A percentile compares a stretch with the other conserved stretches of the same genome.
These are phyloP conservation scores for Ogataea parapolymorpha DNA, from an alignment of 805 yeast species.

Conservation along the genomic window DNA sequence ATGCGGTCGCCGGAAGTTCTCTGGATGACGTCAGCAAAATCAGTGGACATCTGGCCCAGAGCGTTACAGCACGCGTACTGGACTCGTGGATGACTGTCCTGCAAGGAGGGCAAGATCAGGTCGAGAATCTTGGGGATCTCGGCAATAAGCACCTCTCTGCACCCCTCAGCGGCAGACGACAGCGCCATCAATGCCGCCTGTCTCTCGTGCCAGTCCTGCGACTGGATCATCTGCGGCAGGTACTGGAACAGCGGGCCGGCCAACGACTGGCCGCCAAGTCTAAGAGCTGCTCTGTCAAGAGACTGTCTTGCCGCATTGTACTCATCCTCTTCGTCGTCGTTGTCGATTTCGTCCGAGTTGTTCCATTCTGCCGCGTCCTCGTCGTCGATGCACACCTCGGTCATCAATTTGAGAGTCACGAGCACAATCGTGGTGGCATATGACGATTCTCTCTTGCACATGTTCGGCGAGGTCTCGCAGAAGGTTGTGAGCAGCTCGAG, in stretches of 20 bases:
- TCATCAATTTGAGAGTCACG: slow-evolving; percentile 76
- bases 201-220: slow-evolving; percentile 86
- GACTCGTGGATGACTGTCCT: slow-evolving; percentile 88
- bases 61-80: slow-evolving; percentile 98
- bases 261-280: slow-evolving; percentile 75
- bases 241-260: slow-evolving; percentile 85
- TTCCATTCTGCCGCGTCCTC: slow-evolving; percentile 77
- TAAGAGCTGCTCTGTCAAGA: slow-evolving; percentile 85
- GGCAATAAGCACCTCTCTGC: slow-evolving; percentile 78
- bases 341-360: slow-evolving; percentile 71
- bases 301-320: slow-evolving; percentile 92
- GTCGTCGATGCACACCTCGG: slow-evolving; percentile 88
- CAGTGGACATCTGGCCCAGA: slow-evolving; percentile 94
- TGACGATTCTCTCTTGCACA: slow-evolving; percentile 79
- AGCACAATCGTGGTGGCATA: slow-evolving; percentile 73
- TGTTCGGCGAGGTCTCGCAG: slow-evolving; percentile 88
- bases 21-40: slow-evolving; percentile 88
- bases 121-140: slow-evolving; percentile 82
- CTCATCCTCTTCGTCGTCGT: slow-evolving; percentile 80
- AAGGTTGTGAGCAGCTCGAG: slow-evolving; percentile 87
- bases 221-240: slow-evolving; percentile 76
- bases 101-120: slow-evolving; percentile 78
- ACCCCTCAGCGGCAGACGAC: slow-evolving; percentile 96
- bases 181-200: slow-evolving; percentile 97
- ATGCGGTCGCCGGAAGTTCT: slow-evolving; percentile 73